phyloP scores from a whole-genome alignment of 345 rosid genomes.

The Camelina laxa region DNA sequence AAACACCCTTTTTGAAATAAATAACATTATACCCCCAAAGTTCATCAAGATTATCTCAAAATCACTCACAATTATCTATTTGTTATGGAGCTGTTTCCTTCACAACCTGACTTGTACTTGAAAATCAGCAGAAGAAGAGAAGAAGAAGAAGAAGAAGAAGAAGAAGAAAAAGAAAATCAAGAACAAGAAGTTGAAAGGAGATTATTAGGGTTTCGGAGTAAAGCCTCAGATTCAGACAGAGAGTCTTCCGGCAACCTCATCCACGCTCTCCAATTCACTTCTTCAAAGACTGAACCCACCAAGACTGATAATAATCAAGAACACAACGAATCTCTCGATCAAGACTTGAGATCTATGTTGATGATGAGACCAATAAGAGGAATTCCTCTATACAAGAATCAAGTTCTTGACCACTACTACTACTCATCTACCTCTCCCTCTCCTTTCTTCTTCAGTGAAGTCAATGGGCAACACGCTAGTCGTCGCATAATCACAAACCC shows the following conservation, averaged over 20 bases:
- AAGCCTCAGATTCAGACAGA: conserved; percentile 38
- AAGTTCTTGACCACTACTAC: conserved; percentile 45
- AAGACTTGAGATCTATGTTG: conserved; percentile 62
- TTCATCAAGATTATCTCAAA: conserved; percentile 30
- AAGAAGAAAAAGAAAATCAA: background rate
- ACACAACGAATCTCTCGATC: conserved; percentile 35
- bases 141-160: background rate
- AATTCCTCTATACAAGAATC: conserved; percentile 75
- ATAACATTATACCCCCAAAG: conserved; percentile 18
- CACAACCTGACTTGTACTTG: conserved; percentile 46
- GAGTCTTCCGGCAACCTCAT: conserved; percentile 26
- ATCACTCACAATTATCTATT: conserved; percentile 7
- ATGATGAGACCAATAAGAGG: conserved; percentile 85
- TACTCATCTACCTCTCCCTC: conserved; percentile 32
- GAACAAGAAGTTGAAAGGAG: conserved; percentile 33
- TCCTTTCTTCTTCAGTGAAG: conserved; percentile 40
- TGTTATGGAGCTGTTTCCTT: conserved; percentile 47
- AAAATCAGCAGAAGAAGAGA: conserved; percentile 32
- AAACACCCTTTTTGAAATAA: conserved; percentile 24
- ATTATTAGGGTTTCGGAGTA: conserved; percentile 40
- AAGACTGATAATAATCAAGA: conserved; percentile 36
- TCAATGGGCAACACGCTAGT: conserved; percentile 33
- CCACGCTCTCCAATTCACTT: conserved; percentile 28
- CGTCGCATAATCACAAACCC: conserved; percentile 39
- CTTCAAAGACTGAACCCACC: conserved; percentile 25